Conservation (phyloP, 2,329 filamentous ascomycete species). For the Beauveria sp. region DNA sequence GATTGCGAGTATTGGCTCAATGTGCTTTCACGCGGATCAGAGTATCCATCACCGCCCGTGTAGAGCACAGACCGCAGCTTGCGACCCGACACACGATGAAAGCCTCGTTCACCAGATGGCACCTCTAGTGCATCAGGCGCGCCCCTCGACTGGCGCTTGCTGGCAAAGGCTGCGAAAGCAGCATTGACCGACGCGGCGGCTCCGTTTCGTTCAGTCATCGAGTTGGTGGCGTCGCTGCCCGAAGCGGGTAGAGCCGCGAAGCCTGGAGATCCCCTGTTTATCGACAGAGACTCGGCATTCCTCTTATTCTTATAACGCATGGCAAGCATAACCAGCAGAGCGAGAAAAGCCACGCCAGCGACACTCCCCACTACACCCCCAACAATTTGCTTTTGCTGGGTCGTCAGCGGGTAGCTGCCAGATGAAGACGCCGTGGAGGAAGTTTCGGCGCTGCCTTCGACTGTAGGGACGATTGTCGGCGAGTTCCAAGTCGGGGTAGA, state of each 20-base stretch:
- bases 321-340: constrained; percentile 45
- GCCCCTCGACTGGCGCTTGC: constrained; percentile 25
- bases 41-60: constrained; percentile 56
- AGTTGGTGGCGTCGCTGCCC: constrained; percentile 14
- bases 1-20: constrained; percentile 45
- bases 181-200: constrained; percentile 35
- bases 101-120: constrained; percentile 44
- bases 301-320: constrained; percentile 49
- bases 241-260: constrained; percentile 17
- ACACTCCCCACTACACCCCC: constrained; percentile 51
- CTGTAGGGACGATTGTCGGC: constrained; percentile 17
- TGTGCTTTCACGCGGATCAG: constrained; percentile 37
- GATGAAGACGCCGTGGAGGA: constrained; percentile 11
- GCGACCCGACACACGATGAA: constrained; percentile 57
- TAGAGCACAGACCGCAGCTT: constrained; percentile 57
- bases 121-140: constrained; percentile 18
- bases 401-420: constrained; percentile 19
- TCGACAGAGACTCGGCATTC: constrained; percentile 17
- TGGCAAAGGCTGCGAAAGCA: constrained; percentile 38
- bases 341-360: constrained; percentile 49
- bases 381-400: constrained; percentile 36
- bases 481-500: constrained; percentile 4
- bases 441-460: constrained; percentile 15
- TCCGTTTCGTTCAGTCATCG: constrained; percentile 39
- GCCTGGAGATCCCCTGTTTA: constrained; percentile 20